phyloP scores from a whole-genome alignment of 2,329 filamentous ascomycete species.

The Parasarocladium wereldwijsianum region DNA sequence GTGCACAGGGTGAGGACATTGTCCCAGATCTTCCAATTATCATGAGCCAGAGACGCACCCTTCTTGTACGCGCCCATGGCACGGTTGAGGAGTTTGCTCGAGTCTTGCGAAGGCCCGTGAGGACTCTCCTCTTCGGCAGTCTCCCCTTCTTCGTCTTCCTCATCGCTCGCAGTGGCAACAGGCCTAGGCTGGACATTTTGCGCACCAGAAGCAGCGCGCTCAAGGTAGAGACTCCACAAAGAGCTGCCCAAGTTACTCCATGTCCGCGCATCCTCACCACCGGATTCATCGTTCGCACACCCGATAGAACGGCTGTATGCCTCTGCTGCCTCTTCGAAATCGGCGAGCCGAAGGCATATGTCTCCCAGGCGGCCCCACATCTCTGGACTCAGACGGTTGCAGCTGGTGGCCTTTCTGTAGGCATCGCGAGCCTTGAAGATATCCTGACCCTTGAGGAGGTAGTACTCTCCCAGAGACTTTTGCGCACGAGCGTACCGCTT shows the following conservation, averaged over 20 bases:
- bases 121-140: conserved; percentile 10
- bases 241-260: conserved; percentile 92
- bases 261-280: conserved; percentile 78
- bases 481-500: conserved; percentile 75
- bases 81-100: conserved; percentile 51
- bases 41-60: conserved; percentile 67
- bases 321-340: conserved; percentile 66
- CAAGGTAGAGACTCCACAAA: conserved; percentile 53
- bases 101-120: conserved; percentile 25
- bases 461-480: conserved; percentile 68
- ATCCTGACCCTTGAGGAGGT: conserved; percentile 47
- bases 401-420: conserved; percentile 61
- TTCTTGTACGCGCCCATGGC: conserved; percentile 76
- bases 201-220: conserved; percentile 23
- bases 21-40: conserved; percentile 91
- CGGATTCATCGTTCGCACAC: conserved; percentile 39
- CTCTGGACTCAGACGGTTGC: conserved; percentile 68
- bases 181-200: conserved; percentile 12
- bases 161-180: conserved; percentile 6
- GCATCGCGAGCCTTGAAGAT: conserved; percentile 58
- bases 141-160: conserved; percentile 16
- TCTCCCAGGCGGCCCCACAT: conserved; percentile 89
- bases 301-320: conserved; percentile 74
- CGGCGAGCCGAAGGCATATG: conserved; percentile 62
- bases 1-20: conserved; percentile 83